Base-by-base conservation (phyloP, 2,329 filamentous ascomycete species). In the Beauveria caledonica region DNA sequence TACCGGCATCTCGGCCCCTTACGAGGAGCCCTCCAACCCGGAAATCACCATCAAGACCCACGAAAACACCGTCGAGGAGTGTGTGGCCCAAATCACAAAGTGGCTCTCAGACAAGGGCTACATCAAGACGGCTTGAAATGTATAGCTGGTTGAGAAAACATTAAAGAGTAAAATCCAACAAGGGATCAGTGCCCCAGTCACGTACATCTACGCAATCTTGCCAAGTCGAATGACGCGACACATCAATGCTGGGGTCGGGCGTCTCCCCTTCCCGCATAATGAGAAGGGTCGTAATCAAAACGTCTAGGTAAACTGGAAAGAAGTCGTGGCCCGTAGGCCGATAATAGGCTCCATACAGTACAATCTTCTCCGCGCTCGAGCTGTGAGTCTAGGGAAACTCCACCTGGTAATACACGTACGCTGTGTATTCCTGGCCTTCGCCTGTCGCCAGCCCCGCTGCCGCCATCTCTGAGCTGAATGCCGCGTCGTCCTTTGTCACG, bases 341-440 rank as follows among this genome's bases (percentile, higher is more conserved):
- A 23, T 23, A 19, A 48, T 3, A 27, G 27, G 19, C 21, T 23
- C 54, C 50, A 42, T 59, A 54, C 55, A 62, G 42, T 46, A 61
- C 59, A 56, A 33, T 46, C 3, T 44, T 40, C 27, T 50, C 21
- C 19, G 3, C 23, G 21, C 52, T 19, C 39, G 17, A 40, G 13
- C 25, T 42, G 19, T 58, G 11, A 7, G 25, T 52, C 21, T 54
- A 79, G 36, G 80, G 79, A 61, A 97, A 86, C 71, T 94, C 90
- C 71, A 97, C 89, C 72, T 96, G 90, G 76, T 97, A 99, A 79
- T 92, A 97, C 71, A 97, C 94, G 75, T 95, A 99, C 45, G 94
- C 88, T 62, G 91, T 94, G 78, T 97, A 99, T 73, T 97, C 92
- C 66, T 84, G 80, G 58, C 86, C 87, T 62, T 92, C 89, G 19